Conservation (phyloP, 1,284 basidiomycete species). For the Exsudoporus floridanus region DNA sequence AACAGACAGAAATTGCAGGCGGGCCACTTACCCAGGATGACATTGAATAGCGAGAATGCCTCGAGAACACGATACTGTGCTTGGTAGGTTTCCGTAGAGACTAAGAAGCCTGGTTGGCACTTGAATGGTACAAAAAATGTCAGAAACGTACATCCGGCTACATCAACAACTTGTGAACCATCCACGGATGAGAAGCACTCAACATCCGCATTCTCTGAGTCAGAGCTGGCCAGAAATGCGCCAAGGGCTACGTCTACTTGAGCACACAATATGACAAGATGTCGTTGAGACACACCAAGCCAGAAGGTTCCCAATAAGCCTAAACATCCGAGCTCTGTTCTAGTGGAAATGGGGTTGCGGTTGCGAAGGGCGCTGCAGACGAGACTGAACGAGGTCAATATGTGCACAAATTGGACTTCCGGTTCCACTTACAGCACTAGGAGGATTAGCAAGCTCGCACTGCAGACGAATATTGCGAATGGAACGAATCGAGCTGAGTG, state of each 20-base stretch:
- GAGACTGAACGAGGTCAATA: slow-evolving; percentile 43
- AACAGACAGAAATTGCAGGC: slow-evolving; percentile 5
- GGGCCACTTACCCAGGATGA: slow-evolving; percentile 55
- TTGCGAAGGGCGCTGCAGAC: slow-evolving; percentile 60
- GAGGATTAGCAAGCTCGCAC: slow-evolving; percentile 64
- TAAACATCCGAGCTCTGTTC: slow-evolving; percentile 67
- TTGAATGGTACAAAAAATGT: not conserved
- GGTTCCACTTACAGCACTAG: slow-evolving; percentile 55
- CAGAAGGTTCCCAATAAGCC: slow-evolving; percentile 74
- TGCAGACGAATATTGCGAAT: slow-evolving; percentile 76
- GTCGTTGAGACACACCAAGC: slow-evolving; percentile 54
- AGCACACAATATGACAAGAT: slow-evolving; percentile 14
- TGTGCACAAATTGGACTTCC: not conserved
- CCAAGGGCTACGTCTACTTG: slow-evolving; percentile 56
- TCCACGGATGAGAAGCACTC: slow-evolving; percentile 69
- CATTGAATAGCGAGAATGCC: slow-evolving; percentile 75
- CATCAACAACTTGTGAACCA: slow-evolving; percentile 52
- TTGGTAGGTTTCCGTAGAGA: slow-evolving; percentile 71
- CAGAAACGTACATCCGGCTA: slow-evolving; percentile 55
- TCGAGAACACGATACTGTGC: slow-evolving; percentile 79
- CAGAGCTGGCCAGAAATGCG: slow-evolving; percentile 66
- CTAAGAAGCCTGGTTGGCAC: slow-evolving; percentile 28
- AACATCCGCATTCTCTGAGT: slow-evolving; percentile 72
- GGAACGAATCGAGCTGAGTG: slow-evolving; percentile 75
- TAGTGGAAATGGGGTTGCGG: slow-evolving; percentile 75